Conservation (phyloP, 2,329 filamentous ascomycete species). For the Colletotrichum higginsianum region DNA sequence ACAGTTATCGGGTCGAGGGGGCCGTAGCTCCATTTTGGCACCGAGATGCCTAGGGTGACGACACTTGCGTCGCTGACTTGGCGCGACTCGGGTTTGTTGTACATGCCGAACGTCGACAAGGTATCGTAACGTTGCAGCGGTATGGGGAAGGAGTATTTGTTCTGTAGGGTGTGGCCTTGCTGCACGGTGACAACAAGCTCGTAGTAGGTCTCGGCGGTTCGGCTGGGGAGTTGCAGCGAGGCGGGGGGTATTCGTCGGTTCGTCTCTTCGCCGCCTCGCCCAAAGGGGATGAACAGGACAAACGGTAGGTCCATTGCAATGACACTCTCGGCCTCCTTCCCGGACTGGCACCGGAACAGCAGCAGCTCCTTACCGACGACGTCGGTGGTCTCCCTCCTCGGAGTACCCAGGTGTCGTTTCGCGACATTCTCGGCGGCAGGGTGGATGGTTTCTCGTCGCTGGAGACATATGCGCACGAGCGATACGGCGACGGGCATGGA, state of each 20-base stretch:
- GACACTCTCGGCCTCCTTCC: constrained; percentile 88
- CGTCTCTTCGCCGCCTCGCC: constrained; percentile 89
- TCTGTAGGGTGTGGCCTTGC: constrained; percentile 88
- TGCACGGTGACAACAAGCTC: constrained; percentile 97
- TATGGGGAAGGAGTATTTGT: constrained; percentile 92
- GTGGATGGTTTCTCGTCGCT: constrained; percentile 95
- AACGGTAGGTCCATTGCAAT: constrained; percentile 98
- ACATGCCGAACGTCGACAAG: constrained; percentile 98
- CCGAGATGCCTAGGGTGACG: constrained; percentile 90
- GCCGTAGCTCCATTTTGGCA: constrained; percentile 97
- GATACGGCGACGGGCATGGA: constrained; percentile 93
- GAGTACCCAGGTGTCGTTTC: constrained; percentile 91
- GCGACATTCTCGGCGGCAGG: constrained; percentile 94
- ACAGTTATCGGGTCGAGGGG: constrained; percentile 95
- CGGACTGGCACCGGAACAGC: constrained; percentile 87
- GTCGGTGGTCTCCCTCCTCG: constrained; percentile 90
- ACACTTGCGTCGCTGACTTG: constrained; percentile 90
- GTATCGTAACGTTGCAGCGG: constrained; percentile 96
- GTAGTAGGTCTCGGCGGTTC: constrained; percentile 97
- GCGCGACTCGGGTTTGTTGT: constrained; percentile 93
- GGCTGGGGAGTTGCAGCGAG: constrained; percentile 88
- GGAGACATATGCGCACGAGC: constrained; percentile 93
- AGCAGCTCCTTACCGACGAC: constrained; percentile 97
- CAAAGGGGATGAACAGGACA: constrained; percentile 96
- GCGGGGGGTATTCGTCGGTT: constrained; percentile 93